Evolutionary conservation across 129 eudicot species (phyloP), one percentile per base, ranked within the genome.

Genomic region (Artemisia annua): DNA sequence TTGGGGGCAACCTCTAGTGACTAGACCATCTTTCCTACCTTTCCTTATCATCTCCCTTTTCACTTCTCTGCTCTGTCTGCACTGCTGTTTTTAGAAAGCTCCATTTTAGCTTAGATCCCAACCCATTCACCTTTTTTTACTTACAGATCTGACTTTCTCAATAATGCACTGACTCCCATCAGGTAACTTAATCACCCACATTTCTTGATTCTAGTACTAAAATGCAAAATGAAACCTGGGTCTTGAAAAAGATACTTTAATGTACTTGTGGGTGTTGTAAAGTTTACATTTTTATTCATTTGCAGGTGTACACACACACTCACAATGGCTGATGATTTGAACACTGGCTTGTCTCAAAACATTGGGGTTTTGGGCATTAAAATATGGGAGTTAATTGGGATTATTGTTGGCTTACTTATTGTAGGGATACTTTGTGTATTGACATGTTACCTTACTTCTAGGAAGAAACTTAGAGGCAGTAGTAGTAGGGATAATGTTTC

Each of bases 361-460:
- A 79, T 87, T 50, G 82, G 81, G 26, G 52, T 87, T 58, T 81
- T 87, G 12, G 83, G 88, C 65, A 85, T 92, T 56, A 81, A 92
- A 68, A 95, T 92, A 59, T 92, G 98, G 98, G 88, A 87, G 77
- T 66, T 92, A 57, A 84, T 92, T 57, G 98, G 96, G 60, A 82
- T 92, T 18, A 66, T 84, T 67, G 89, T 89, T 62, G 96, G 95
- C 17, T 35, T 89, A 43, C 80, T 92, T 76, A 89, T 92, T 49
- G 85, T 87, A 51, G 79, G 83, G 5, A 84, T 92, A 77, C 87
- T 92, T 12, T 80, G 84, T 67, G 85, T 71, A 16, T 76, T 91
- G 32, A 84, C 95, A 14, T 85, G 80, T 54, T 95, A 91, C 68
- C 90, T 95, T 44, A 88, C 84, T 7, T 86, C 89, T 62, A 78